Percentiles rank a stretch among this genome's conserved stretches.
These are phyloP conservation scores for Saccharomyces uvarum DNA, from an alignment of 1,139 yeast genomes.

Conservation along the genomic window DNA sequence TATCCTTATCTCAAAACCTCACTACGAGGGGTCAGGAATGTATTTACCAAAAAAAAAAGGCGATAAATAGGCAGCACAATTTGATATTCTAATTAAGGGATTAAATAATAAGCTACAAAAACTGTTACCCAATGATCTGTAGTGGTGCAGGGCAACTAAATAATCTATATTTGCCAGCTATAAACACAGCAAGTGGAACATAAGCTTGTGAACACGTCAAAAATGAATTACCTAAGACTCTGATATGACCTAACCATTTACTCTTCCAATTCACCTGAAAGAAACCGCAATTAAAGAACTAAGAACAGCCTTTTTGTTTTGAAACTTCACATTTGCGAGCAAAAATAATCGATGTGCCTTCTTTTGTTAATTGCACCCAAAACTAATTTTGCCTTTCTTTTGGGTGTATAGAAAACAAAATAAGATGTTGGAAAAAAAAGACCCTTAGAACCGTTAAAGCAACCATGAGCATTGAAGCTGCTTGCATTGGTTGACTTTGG, in stretches of 20 bases:
- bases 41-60: background rate
- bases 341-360: background rate
- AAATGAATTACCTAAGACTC: background rate
- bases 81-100: background rate
- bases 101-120: background rate
- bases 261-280: background rate
- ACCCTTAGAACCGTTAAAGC: no score
- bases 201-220: background rate
- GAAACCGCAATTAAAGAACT: background rate
- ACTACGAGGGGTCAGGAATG: background rate
- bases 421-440: no score
- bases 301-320: background rate
- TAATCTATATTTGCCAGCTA: background rate
- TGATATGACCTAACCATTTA: background rate
- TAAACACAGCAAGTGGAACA: background rate
- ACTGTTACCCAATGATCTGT: background rate
- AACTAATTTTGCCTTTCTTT: no score
- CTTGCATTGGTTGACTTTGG: background rate
- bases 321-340: background rate
- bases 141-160: background rate
- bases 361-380: no score
- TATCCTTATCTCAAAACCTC: background rate
- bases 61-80: background rate
- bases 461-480: background rate
- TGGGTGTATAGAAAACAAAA: no score